phyloP scores from a whole-genome alignment of 305 asterid genomes.

The Stenogyne calaminthoides region DNA sequence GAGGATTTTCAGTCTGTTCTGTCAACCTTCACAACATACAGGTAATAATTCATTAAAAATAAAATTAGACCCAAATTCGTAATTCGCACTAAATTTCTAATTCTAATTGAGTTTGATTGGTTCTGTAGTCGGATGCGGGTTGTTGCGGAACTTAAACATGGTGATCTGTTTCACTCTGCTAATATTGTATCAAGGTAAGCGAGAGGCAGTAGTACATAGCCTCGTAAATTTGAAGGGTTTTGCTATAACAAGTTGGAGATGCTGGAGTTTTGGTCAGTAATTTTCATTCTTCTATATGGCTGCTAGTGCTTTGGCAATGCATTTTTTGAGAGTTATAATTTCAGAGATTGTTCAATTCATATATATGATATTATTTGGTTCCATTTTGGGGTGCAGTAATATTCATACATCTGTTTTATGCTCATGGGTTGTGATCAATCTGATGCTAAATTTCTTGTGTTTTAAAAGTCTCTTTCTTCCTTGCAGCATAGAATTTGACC shows the following conservation, averaged over 20 bases:
- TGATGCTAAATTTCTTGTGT: slow-evolving; percentile 15
- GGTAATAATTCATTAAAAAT: slow-evolving; percentile 42
- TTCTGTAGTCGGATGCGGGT: slow-evolving; percentile 71
- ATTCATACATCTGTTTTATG: neutral
- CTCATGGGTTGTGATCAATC: neutral
- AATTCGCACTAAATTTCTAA: slow-evolving; percentile 23
- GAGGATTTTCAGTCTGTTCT: slow-evolving; percentile 87
- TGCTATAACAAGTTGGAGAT: too few species aligned
- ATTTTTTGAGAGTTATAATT: neutral
- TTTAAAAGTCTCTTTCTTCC: slow-evolving; percentile 13
- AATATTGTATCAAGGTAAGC: slow-evolving; percentile 87
- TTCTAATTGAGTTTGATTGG: slow-evolving; percentile 27
- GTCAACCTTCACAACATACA: slow-evolving; percentile 80
- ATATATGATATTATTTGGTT: neutral
- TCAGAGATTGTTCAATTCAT: neutral
- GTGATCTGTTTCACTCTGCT: slow-evolving; percentile 87
- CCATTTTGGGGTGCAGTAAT: neutral
- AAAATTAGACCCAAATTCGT: slow-evolving; percentile 20
- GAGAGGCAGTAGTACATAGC: neutral
- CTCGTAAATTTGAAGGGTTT: too few species aligned
- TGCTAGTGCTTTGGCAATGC: neutral
- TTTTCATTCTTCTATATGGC: neutral
- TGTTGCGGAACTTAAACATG: slow-evolving; percentile 88
- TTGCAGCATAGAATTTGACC: slow-evolving; percentile 93
- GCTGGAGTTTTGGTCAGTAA: neutral